Evolutionary conservation across 208 protist species (phyloP).

Genomic region (Leishmania braziliensis): DNA sequence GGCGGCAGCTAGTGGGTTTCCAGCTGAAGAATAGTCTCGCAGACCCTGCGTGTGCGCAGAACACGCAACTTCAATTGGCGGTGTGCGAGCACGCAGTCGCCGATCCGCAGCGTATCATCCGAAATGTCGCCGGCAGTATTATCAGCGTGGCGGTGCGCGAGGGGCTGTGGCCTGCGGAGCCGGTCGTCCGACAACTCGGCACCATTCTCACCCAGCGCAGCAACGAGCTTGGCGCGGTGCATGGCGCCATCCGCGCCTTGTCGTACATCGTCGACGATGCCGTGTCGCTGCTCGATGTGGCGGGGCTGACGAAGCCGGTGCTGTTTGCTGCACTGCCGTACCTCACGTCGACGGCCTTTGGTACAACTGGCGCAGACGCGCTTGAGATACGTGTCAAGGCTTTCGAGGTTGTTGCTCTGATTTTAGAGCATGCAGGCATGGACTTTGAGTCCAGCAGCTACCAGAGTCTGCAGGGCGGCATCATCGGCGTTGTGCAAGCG

Average conservation of each 20-base stretch:
- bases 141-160: slow-evolving; percentile 79
- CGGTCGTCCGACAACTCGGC: slow-evolving; percentile 48
- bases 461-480: slow-evolving; percentile 46
- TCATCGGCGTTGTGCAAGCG: slow-evolving; percentile 52
- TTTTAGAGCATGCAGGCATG: slow-evolving; percentile 70
- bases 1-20: slow-evolving; percentile 66
- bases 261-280: slow-evolving; percentile 80
- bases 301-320: slow-evolving; percentile 54
- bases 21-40: slow-evolving; percentile 79
- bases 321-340: slow-evolving; percentile 49
- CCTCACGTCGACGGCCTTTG: slow-evolving; percentile 35
- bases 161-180: slow-evolving; percentile 57
- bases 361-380: slow-evolving; percentile 21
- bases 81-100: slow-evolving; percentile 67
- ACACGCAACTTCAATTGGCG: slow-evolving; percentile 46
- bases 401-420: slow-evolving; percentile 53
- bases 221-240: slow-evolving; percentile 47
- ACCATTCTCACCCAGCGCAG: slow-evolving; percentile 41
- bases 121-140: slow-evolving; percentile 73
- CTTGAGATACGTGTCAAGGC: slow-evolving; percentile 59
- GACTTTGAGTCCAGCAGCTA: slow-evolving; percentile 66
- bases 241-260: slow-evolving; percentile 74
- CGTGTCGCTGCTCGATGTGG: slow-evolving; percentile 57
- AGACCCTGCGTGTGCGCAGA: slow-evolving; percentile 55
- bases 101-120: slow-evolving; percentile 63